These are phyloP conservation scores for Tuber calosporum DNA, from an alignment of 495 filamentous ascomycete genomes.

Conservation along the genomic window DNA sequence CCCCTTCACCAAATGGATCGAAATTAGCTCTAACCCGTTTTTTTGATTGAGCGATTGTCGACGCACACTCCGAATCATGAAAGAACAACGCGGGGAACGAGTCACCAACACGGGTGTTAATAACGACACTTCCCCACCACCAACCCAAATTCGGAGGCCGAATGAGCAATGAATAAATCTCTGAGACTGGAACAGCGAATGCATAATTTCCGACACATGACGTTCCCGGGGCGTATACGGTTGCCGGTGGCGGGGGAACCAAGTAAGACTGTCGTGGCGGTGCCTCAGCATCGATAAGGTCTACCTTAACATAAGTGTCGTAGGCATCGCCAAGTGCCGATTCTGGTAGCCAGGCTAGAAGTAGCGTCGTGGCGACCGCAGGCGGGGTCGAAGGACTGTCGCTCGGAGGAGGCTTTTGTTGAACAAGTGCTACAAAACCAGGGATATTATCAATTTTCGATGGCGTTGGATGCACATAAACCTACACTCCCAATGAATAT, in stretches of 20 bases:
- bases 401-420: conserved; percentile 65
- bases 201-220: conserved; percentile 76
- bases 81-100: conserved; percentile 94
- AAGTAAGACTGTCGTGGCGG: conserved; percentile 82
- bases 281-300: conserved; percentile 69
- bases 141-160: conserved; percentile 89
- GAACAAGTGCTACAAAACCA: conserved; percentile 89
- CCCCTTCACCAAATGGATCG: conserved; percentile 78
- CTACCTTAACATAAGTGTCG: conserved; percentile 88
- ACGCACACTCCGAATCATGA: conserved; percentile 93
- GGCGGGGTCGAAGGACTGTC: conserved; percentile 40
- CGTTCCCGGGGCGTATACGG: conserved; percentile 50
- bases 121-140: conserved; percentile 94
- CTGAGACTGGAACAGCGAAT: conserved; percentile 81
- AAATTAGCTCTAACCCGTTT: conserved; percentile 72
- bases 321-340: conserved; percentile 77
- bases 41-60: conserved; percentile 89
- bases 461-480: conserved; percentile 94
- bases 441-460: conserved; percentile 91
- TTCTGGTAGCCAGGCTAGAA: conserved; percentile 92
- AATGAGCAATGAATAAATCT: conserved; percentile 83
- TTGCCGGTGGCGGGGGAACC: conserved; percentile 83
- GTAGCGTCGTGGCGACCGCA: conserved; percentile 51
- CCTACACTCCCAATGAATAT: conserved; percentile 47
- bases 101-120: conserved; percentile 83